Evolutionary conservation across 2,329 filamentous ascomycete genomes (phyloP).

Genomic region (Trichoderma citrinoviride): DNA sequence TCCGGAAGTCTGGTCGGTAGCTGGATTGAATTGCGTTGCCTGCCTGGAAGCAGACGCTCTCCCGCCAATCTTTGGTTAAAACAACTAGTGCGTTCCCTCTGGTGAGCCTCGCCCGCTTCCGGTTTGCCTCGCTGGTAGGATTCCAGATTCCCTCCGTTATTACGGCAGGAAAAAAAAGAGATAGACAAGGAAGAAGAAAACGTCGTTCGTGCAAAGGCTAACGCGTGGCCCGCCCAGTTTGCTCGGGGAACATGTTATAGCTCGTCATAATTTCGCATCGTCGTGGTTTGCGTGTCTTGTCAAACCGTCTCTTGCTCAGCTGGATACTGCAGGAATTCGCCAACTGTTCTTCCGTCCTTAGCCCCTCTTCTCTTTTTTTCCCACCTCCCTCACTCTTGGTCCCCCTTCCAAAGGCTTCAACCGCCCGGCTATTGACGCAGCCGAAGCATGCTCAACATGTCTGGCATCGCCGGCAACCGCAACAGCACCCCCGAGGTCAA

Average conservation of each 20-base stretch:
- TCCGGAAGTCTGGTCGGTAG: not conserved
- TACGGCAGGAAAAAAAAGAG: not conserved
- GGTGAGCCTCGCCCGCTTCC: conserved; percentile 26
- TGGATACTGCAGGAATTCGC: conserved; percentile 72
- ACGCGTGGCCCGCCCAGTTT: conserved; percentile 24
- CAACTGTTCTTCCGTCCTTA: conserved; percentile 32
- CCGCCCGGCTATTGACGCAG: not conserved
- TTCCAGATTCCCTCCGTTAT: not conserved
- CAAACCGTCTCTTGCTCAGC: conserved; percentile 71
- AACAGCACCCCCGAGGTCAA: conserved; percentile 96
- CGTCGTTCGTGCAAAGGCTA: conserved; percentile 22
- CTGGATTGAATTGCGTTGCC: conserved; percentile 27
- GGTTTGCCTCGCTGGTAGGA: not conserved
- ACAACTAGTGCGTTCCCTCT: conserved; percentile 30
- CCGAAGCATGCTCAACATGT: conserved; percentile 57
- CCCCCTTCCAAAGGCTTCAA: too few relatives aligned
- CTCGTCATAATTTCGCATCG: conserved; percentile 26
- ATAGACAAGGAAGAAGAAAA: not conserved
- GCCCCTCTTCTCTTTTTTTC: not conserved
- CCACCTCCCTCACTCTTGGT: conserved; percentile 17
- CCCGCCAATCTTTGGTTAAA: conserved; percentile 32
- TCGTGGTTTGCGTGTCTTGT: conserved; percentile 28
- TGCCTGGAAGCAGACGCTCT: conserved; percentile 41
- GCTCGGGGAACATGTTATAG: conserved; percentile 36
- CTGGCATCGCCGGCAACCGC: conserved; percentile 75